Evolutionary conservation across 805 yeast genomes (phyloP), one percentile per base, ranked within the genome.

Genomic region (Saccharomyces mikatae): DNA sequence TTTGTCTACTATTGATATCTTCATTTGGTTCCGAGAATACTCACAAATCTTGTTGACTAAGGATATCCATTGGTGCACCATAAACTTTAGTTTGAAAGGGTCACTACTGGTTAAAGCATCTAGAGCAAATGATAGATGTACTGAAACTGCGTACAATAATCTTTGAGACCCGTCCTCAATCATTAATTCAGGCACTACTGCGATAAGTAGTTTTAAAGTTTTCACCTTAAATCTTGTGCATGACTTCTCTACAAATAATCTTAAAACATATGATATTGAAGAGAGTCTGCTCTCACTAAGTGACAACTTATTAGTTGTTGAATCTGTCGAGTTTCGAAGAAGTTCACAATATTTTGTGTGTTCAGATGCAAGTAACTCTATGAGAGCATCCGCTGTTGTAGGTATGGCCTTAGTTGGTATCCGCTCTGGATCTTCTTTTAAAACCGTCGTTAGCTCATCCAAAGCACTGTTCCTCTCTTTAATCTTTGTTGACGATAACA

Each of bases 391-490:
- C 41, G 65, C 30, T 11, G 70, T 55, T 2, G 64, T 41, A 4
- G 54, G 54, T 4, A 70, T 51, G 6, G 52, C 27, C 41, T 63
- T 71, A 1, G 59, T 49, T 1, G 64, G 62, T 17, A 62, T 56
- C 44, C 32, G 51, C 48, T 51, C 61, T 24, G 68, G 69, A 27
- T 53, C 48, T 53, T 59, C 61, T 56, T 56, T 62, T 53, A 58
- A 53, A 4, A 58, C 65, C 51, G 64, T 69, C 10, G 74, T 74
- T 28, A 80, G 59, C 28, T 65, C 70, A 22, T 65, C 64, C 8
- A 84, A 61, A 0, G 80, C 86, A 49, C 77, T 81, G 57, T 72
- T 80, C 41, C 88, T 69, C 13, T 82, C 87, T 57, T 76, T 78
- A 31, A 80, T 69, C 60, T 78, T 83, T 2, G 75, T 56, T 0